Percentiles rank a stretch among this genome's conserved stretches.
Conservation (phyloP, 148 eudicot species). For the Persicaria tinctoria region DNA sequence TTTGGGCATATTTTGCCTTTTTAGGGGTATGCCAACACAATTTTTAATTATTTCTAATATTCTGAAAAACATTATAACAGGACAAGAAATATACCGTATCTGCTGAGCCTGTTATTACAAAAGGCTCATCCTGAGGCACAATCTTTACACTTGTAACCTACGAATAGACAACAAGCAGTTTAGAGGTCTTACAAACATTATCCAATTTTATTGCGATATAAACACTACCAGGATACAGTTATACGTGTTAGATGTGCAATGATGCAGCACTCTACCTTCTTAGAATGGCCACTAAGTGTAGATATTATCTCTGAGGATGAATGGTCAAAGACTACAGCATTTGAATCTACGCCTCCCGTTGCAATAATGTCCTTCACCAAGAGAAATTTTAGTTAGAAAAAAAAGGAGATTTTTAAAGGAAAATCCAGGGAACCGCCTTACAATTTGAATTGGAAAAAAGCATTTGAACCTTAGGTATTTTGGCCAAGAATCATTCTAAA, state of each 20-base stretch:
- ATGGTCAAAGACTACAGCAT: conserved; percentile 73
- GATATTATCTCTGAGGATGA: conserved; percentile 75
- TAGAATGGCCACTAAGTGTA: conserved; percentile 92
- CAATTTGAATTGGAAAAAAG: background rate
- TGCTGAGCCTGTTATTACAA: conserved; percentile 81
- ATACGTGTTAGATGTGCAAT: background rate
- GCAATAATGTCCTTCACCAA: conserved; percentile 64
- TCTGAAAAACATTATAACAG: background rate
- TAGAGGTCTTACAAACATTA: background rate
- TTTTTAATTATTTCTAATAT: no score
- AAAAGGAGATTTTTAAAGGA: background rate
- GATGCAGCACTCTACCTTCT: conserved; percentile 46
- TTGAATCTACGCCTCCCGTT: conserved; percentile 84
- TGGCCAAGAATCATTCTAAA: background rate
- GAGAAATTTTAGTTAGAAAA: conserved; percentile 1
- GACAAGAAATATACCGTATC: conserved; percentile 54
- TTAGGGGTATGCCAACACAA: no score
- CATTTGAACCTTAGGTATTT: no score
- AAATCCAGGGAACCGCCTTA: background rate
- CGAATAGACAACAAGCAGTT: background rate
- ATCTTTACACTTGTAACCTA: conserved; percentile 83
- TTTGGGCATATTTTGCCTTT: no score
- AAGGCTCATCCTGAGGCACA: conserved; percentile 48
- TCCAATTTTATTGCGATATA: background rate
- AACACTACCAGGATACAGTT: background rate